Base-by-base conservation (phyloP, 345 rosid species). In the Garcia nutans region DNA sequence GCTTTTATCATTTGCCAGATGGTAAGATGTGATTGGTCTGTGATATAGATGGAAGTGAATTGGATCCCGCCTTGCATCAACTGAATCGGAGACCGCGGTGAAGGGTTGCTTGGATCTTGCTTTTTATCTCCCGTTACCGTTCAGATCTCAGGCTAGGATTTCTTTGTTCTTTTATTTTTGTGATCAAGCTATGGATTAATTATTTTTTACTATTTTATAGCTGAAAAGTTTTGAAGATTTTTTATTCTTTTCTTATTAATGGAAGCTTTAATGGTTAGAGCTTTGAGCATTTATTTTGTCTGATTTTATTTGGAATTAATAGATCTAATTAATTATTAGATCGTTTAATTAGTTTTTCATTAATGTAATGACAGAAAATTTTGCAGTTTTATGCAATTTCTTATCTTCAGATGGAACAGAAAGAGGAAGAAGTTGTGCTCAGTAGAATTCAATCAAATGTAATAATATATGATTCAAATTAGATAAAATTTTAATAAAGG, bases 21-120 rank as follows among this genome's bases (percentile, higher is more conserved):
- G 83, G 71, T 10, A 65, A 44, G 65, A 45, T 47, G 65, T 42
- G 69, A 52, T 69, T 74, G 41, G 71, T n/a, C 15, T 41, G 28
- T 24, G 41, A 9, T 50, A 9, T 50, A 6, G 23, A 19, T 7
- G 31, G 66, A 19, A 65, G 85, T 80, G 76, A 83, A 84, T 88
- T 78, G 81, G 92, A 82, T 92, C 98, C 91, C 91, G 98, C 90
- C 91, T 91, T 93, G 98, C 92, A 90, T 88, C 98, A 93, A 93
- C 89, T 90, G 95, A 93, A 93, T 93, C 96, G 86, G 97, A 92
- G 91, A 71, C 94, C 88, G 92, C 80, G 89, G 91, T 89, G 91
- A 89, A 80, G 75, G 73, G 60, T 54, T 54, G 49, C 73, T 2
- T 55, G 73, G 73, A 70, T 70, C 73, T 70, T 33, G 26, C 19